Conservation (phyloP, 768 basidiomycete species). For the Lanmaoa pseudosensibilis region DNA sequence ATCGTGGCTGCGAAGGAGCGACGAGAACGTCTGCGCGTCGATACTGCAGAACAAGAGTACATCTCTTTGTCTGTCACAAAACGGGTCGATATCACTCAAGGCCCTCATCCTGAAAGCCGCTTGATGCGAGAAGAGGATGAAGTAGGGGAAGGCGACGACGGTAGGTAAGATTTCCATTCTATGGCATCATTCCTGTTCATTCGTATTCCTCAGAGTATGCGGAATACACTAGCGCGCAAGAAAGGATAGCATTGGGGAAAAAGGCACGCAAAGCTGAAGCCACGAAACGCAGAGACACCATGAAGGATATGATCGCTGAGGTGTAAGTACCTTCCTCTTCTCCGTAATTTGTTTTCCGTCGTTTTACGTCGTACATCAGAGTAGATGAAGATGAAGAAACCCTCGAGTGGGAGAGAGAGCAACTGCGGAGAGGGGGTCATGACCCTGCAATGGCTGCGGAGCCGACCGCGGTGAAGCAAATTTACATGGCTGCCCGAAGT, state of each 20-base stretch:
- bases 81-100: conserved; percentile 51
- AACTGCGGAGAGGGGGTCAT: conserved; percentile 73
- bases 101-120: conserved; percentile 84
- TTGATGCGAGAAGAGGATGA: conserved; percentile 86
- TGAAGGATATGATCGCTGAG: conserved; percentile 81
- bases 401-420: conserved; percentile 82
- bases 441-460: conserved; percentile 37
- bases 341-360: neutral
- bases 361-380: conserved; percentile 35
- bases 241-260: conserved; percentile 82
- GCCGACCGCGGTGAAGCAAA: conserved; percentile 45
- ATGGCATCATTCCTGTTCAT: conserved; percentile 6
- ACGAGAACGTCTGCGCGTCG: conserved; percentile 63
- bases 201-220: conserved; percentile 60
- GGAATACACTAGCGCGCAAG: conserved; percentile 85
- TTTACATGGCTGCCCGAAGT: conserved; percentile 77
- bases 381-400: conserved; percentile 85
- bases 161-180: conserved; percentile 40
- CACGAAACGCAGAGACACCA: conserved; percentile 60
- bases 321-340: conserved; percentile 49
- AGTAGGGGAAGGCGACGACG: conserved; percentile 84
- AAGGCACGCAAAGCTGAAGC: conserved; percentile 75
- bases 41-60: conserved; percentile 60
- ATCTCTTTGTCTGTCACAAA: conserved; percentile 74
- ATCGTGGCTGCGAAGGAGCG: conserved; percentile 74